Base-by-base conservation (phyloP, 2,329 filamentous ascomycete species). In the Penicillium brasilianum region DNA sequence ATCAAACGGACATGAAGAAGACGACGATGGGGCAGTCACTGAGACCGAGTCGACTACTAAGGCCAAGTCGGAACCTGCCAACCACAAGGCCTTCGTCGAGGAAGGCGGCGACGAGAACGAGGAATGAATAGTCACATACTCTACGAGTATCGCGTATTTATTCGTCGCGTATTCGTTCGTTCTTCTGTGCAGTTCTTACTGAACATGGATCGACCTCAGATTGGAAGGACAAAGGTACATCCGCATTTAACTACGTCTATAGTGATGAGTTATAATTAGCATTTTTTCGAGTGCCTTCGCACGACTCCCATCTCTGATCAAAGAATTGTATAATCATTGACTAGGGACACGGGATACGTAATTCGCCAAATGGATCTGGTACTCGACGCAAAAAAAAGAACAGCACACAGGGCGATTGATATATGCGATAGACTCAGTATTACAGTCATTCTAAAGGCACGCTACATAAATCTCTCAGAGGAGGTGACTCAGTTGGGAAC, bases 31-130 rank as follows among this genome's bases (percentile, higher is more conserved):
- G 5, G 52, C 52, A 37, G 57, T 54, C 13, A 69, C 64, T 2
- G 61, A 69, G 57, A 69, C 66, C 5, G 61, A 66, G 53, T 59
- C 60, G 5, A 64, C 58, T 6, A 53, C 41, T 1, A 58, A 61
- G 13, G 16, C 58, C 11, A 67, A 60, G 44, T 8, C 49, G 4
- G 57, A 63, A 18, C 28, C 49, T 37, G 58, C 57, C 1, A 41
- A 60, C 56, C 59, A 25, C 7, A 25, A 59, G 30, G 64, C 60
- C 8, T 62, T 48, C 48, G 64, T 68, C 14, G 62, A 68, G 20
- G 62, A 68, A 36, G 66, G 5, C 1, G 55, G 16, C 4, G 46
- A 56, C 22, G 57, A 62, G n/a, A 51, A 59, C 7, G 52, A 32
- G 3, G 53, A 60, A 18, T 53, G 20, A 16, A 28, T 18, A 39